A percentile compares a stretch with the other conserved stretches of the same genome.
These are phyloP conservation scores for Penicillium palitans DNA, from an alignment of 2,329 filamentous ascomycete species.

Conservation along the genomic window DNA sequence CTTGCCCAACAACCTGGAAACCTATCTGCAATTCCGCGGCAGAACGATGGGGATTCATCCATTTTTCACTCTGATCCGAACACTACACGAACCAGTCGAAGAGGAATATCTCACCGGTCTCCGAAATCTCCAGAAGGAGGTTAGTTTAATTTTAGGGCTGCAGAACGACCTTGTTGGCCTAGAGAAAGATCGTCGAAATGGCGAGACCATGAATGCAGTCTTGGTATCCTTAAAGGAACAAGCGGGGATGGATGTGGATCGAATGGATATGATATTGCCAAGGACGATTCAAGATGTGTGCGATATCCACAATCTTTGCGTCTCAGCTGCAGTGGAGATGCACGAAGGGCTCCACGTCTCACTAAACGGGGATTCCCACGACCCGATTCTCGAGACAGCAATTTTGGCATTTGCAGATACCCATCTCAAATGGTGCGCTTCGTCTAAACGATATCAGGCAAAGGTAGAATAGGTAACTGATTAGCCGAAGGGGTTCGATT, in stretches of 20 bases:
- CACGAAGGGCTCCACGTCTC: not conserved
- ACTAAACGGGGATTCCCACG: not conserved
- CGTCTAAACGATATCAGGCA: constrained; percentile 4
- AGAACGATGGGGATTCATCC: constrained; percentile 5
- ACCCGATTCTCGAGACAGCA: not conserved
- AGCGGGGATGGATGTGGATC: not conserved
- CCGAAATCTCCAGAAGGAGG: not conserved
- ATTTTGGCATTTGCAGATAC: not conserved
- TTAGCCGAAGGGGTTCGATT: not conserved
- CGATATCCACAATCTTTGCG: not conserved
- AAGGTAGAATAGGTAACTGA: not conserved
- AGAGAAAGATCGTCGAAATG: constrained; percentile 7
- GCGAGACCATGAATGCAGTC: constrained; percentile 9
- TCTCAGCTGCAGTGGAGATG: not conserved
- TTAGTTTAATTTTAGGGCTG: not conserved
- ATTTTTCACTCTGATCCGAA: constrained; percentile 6
- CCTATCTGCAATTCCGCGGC: constrained; percentile 1
- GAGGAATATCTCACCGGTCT: not conserved
- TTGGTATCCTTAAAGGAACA: constrained; percentile 3
- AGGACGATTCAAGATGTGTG: not conserved
- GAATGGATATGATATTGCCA: not conserved
- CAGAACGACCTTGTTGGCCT: constrained; percentile 9
- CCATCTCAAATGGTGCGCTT: constrained; percentile 6
- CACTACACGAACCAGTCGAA: not conserved
- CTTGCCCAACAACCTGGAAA: not conserved